Evolutionary conservation across 1,284 basidiomycete species (phyloP), one percentile per base, ranked within the genome.

Genomic region (Trichosporon sp.): DNA sequence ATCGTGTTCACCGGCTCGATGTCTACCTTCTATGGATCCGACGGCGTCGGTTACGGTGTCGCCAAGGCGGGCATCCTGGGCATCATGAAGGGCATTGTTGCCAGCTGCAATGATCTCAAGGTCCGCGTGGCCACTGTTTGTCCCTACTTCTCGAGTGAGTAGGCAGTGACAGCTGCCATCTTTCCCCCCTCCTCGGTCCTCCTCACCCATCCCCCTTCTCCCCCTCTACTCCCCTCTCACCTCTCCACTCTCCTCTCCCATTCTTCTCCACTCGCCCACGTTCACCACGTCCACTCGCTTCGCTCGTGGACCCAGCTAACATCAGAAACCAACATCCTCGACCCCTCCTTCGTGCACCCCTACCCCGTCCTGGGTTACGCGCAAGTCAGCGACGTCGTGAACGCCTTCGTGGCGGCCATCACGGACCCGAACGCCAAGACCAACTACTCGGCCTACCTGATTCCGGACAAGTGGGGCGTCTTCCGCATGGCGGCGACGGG

Each of bases 71-170:
- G 68, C 51, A 68, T 73, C n/a, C 68, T 74, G 21, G 69, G 73
- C 19, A 64, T 72, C 63, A 65, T 64, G 66, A 71, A 74, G 70
- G 70, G 73, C 37, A 68, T 74, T 11, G 65, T 59, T 4, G 38
- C 65, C 1, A 8, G 21, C 2, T 66, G 67, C 31, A 32, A 61
- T 11, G 71, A 70, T 6, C 54, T 72, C 51, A 51, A 51, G 12
- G 43, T 74, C 32, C 70, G 73, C 14, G 67, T 70, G 16, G 69
- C 14, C 2, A 72, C 71, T 2, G 61, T 74, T 21, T 74, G 73
- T 65, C 73, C 73, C 1, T 74, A 72, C 71, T 74, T 74, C 48
- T 69, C 73, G 16, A 74, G 72, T 73, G 40, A 37, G 72, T 73
- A 10, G n/a, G n/a, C n/a, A n/a, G n/a, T n/a, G n/a, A n/a, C n/a